Evolutionary conservation across 306 rosid species (phyloP), one percentile per base, ranked within the genome.

Genomic region (Luffa aegyptiaca): DNA sequence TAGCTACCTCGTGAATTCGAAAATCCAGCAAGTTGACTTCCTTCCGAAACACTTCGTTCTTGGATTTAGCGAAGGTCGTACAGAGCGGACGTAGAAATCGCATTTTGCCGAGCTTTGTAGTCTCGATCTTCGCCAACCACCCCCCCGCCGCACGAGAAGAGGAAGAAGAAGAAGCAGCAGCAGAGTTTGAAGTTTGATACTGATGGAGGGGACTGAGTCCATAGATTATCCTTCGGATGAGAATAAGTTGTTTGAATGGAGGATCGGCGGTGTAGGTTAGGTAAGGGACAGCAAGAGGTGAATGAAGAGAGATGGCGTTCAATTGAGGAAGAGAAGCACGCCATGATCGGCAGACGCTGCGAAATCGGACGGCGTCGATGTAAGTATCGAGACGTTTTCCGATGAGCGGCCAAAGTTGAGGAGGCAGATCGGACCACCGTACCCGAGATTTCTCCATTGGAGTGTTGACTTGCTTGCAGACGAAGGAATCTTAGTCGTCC

Each of bases 41-140:
- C 58, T 51, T 51, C 1, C 2, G 56, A 13, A 51, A 51, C 56
- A 51, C n/a, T 51, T 4, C 7, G 14, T 51, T 51, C 56, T 5
- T 51, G n/a, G 56, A 51, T 51, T 51, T 13, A 51, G 14, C 56
- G 18, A 17, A 14, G 56, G 14, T 0, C 14, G 56, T 14, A 51
- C 6, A 14, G 14, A 51, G 56, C n/a, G 56, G 56, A 4, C 7
- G 14, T 51, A 51, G n/a, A 51, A 51, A 78, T 10, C 78, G 77
- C 18, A 81, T 5, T 59, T 52, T 80, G 0, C 55, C 81, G 26
- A 26, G 70, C 0, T 53, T n/a, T 10, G 26, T 37, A 12, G 63
- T 80, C 80, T 84, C 84, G 0, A 84, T 5, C 79, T 84, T 81
- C n/a, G 72, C 58, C 48, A 84, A 26, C 80, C 79, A 81, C 16